These are phyloP conservation scores for Beauveria australis DNA, from an alignment of 2,329 filamentous ascomycete species.

Conservation along the genomic window DNA sequence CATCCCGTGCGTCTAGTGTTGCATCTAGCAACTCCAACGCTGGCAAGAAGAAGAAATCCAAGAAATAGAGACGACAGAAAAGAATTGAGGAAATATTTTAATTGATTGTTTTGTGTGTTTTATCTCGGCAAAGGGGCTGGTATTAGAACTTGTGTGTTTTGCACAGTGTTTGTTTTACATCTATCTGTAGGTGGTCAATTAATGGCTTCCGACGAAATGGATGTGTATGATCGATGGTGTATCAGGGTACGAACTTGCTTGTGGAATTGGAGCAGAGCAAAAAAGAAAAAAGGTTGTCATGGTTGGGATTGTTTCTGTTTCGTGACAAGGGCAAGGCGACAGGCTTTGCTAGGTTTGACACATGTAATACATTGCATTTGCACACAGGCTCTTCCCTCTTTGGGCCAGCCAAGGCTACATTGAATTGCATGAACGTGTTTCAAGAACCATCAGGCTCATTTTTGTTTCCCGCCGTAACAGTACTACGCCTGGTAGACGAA, in stretches of 20 bases:
- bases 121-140: not conserved
- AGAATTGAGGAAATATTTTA: not conserved
- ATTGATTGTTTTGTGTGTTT: not conserved
- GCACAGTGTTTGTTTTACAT: not conserved
- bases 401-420: too few species aligned
- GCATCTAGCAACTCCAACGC: constrained; percentile 57
- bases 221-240: not conserved
- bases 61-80: not conserved
- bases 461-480: too few species aligned
- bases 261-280: not conserved
- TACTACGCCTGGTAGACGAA: too few species aligned
- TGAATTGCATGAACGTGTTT: too few species aligned
- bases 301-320: not conserved
- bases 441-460: too few species aligned
- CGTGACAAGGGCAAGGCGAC: not conserved
- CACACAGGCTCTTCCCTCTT: too few species aligned
- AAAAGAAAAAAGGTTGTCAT: not conserved
- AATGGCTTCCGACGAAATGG: not conserved
- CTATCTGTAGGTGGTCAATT: not conserved
- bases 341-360: not conserved
- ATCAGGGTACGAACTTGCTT: not conserved
- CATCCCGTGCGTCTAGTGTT: constrained; percentile 83
- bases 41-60: constrained; percentile 11
- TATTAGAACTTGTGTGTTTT: not conserved
- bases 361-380: too few species aligned